Percentiles rank a stretch among this genome's conserved stretches.
Conservation (phyloP, 2,329 filamentous ascomycete genomes). For the Aphanocladium album region DNA sequence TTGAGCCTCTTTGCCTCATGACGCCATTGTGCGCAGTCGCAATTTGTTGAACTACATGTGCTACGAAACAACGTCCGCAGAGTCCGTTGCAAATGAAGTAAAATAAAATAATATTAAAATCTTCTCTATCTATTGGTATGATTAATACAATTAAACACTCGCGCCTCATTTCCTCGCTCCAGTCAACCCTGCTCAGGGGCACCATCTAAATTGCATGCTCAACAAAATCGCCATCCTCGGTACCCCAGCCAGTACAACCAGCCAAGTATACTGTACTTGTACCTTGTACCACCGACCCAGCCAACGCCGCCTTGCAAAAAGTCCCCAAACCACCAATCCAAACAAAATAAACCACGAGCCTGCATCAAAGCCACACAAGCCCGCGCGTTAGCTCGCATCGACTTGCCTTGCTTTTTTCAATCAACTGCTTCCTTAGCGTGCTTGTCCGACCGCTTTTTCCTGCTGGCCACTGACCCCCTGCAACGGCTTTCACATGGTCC, state of each 20-base stretch:
- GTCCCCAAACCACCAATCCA: background rate
- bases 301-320: background rate
- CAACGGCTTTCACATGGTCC: constrained; percentile 25
- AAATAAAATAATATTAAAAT: background rate
- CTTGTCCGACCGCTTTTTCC: constrained; percentile 6
- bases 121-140: too few species aligned
- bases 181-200: background rate
- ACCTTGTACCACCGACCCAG: background rate
- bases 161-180: background rate
- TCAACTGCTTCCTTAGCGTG: background rate
- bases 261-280: background rate
- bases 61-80: background rate
- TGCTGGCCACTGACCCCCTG: constrained; percentile 9
- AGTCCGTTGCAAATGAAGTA: background rate
- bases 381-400: background rate
- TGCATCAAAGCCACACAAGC: background rate
- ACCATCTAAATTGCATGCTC: background rate
- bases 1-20: background rate
- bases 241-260: background rate
- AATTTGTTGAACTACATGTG: background rate
- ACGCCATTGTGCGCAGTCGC: background rate
- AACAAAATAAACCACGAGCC: background rate
- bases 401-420: background rate
- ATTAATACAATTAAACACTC: background rate
- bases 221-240: constrained; percentile 3